Evolutionary conservation across 495 filamentous ascomycete species (phyloP).

Genomic region (Baudoinia panamericana): DNA sequence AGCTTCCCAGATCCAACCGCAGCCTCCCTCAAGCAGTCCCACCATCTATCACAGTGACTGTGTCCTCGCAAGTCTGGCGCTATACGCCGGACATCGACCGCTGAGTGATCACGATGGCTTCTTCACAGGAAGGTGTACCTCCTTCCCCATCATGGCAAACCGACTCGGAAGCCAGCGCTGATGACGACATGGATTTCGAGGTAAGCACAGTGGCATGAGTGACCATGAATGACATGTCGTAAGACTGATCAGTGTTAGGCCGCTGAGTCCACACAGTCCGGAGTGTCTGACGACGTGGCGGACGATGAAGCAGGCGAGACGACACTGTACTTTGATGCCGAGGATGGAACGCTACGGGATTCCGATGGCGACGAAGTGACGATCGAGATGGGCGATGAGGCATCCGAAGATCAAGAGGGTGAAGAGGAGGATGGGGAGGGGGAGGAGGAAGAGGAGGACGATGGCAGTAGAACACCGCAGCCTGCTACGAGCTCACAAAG

Average conservation of each 20-base stretch:
- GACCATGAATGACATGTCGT: slow-evolving; percentile 17
- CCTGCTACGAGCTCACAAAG: slow-evolving; percentile 2
- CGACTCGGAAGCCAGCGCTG: slow-evolving; percentile 31
- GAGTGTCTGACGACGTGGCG: slow-evolving; percentile 22
- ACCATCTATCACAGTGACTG: too few relatives aligned
- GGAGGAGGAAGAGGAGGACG: slow-evolving; percentile 14
- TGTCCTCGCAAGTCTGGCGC: too few relatives aligned
- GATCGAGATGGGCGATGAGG: slow-evolving; percentile 16
- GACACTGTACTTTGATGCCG: slow-evolving; percentile 21
- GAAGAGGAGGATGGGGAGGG: slow-evolving; percentile 26
- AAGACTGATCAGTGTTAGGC: slow-evolving; percentile 1
- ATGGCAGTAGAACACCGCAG: slow-evolving; percentile 12
- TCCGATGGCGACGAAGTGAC: slow-evolving; percentile 31
- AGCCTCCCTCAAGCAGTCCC: too few relatives aligned
- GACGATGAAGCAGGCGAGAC: slow-evolving; percentile 12
- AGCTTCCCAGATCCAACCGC: too few relatives aligned
- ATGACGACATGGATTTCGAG: slow-evolving; percentile 40
- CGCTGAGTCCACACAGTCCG: slow-evolving; percentile 2
- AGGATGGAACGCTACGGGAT: slow-evolving; percentile 18
- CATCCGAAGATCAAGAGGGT: slow-evolving; percentile 32
- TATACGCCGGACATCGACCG: too few relatives aligned
- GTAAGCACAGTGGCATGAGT: slow-evolving; percentile 3
- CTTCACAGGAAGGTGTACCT: slow-evolving; percentile 1
- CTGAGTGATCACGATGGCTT: slow-evolving; percentile 2
- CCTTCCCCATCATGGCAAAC: slow-evolving; percentile 10